These are phyloP conservation scores for Clavispora santaluciae DNA, from an alignment of 805 yeast genomes.

Conservation along the genomic window DNA sequence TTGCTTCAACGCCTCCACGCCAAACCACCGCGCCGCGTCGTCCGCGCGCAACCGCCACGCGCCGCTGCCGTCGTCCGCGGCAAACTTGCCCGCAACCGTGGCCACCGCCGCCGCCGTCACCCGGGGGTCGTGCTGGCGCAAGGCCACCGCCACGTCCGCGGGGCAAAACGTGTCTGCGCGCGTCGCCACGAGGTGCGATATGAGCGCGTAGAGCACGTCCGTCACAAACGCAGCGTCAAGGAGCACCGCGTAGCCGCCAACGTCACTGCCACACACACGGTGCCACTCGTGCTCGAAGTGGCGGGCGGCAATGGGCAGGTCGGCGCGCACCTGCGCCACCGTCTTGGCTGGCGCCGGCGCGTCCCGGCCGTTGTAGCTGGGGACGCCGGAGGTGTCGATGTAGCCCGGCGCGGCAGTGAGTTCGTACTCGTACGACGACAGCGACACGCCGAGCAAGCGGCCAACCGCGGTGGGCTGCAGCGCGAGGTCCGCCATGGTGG, in stretches of 20 bases:
- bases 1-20: conserved; percentile 43
- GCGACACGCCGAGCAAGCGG: conserved; percentile 25
- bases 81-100: conserved; percentile 49
- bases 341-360: conserved; percentile 5
- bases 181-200: conserved; percentile 24
- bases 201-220: conserved; percentile 21
- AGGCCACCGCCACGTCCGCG: conserved; percentile 11
- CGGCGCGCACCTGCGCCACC: conserved; percentile 30
- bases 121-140: conserved; percentile 24
- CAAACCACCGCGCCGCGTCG: conserved; percentile 57
- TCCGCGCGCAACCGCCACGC: conserved; percentile 38
- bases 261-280: conserved; percentile 48
- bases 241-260: conserved; percentile 40
- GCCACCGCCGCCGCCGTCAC: conserved; percentile 38
- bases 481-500: neutral
- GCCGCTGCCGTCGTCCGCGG: conserved; percentile 13
- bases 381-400: conserved; percentile 28
- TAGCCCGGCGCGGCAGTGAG: conserved; percentile 20
- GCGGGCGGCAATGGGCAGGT: conserved; percentile 49
- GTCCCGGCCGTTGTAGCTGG: conserved; percentile 17
- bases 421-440: conserved; percentile 33
- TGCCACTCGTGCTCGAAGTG: conserved; percentile 56
- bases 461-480: neutral
- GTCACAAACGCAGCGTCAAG: conserved; percentile 22
- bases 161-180: conserved; percentile 10